Evolutionary conservation across 2,329 filamentous ascomycete genomes (phyloP).

Genomic region (Emergomyces orientalis): DNA sequence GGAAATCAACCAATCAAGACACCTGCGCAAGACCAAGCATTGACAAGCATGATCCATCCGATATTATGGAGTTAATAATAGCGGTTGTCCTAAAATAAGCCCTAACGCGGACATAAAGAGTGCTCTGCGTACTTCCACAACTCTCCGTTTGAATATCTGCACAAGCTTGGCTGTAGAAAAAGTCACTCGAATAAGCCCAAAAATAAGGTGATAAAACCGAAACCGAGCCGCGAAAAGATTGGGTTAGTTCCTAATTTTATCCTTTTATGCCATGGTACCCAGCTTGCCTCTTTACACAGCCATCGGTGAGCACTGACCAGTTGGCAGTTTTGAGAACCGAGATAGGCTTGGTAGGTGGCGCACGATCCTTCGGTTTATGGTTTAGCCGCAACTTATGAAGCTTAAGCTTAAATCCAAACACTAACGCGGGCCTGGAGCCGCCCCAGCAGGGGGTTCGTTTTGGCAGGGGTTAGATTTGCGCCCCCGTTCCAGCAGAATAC

Average conservation of each 20-base stretch:
- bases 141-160: too few relatives aligned
- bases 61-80: not conserved
- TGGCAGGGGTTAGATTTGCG: not conserved
- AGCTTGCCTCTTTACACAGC: too few relatives aligned
- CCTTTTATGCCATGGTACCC: too few relatives aligned
- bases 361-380: constrained; percentile 25
- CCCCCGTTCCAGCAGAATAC: too few relatives aligned
- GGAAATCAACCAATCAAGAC: not conserved
- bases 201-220: too few relatives aligned
- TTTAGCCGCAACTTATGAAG: constrained; percentile 31
- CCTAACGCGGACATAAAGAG: too few relatives aligned
- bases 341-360: constrained; percentile 14
- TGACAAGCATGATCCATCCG: not conserved
- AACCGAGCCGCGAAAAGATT: too few relatives aligned
- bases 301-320: not conserved
- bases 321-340: not conserved
- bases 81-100: not conserved
- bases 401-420: constrained; percentile 39
- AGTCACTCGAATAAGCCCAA: too few relatives aligned
- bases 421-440: constrained; percentile 19
- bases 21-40: not conserved
- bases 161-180: too few relatives aligned
- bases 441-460: not conserved
- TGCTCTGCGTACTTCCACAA: too few relatives aligned
- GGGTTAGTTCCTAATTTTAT: too few relatives aligned